phyloP scores from a whole-genome alignment of 352 stramenopile species.

The Phytopythium chamaehyphon region DNA sequence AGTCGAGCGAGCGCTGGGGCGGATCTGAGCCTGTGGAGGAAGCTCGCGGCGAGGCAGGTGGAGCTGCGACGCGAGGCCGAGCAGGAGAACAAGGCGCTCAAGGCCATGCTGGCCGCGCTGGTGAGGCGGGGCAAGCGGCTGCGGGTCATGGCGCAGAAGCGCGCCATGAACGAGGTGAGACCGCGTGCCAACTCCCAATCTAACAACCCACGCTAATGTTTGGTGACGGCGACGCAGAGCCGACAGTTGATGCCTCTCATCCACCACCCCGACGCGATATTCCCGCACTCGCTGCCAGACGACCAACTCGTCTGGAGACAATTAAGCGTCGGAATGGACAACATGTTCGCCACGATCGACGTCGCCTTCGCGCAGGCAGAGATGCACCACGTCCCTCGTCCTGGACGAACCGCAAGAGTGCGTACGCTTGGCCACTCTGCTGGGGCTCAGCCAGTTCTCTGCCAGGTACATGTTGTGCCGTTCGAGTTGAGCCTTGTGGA shows the following conservation, averaged over 20 bases:
- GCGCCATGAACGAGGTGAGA: not conserved
- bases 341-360: not conserved
- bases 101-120: not conserved
- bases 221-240: not conserved
- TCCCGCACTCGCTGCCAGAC: not conserved
- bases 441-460: too few relatives aligned
- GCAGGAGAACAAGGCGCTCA: not conserved
- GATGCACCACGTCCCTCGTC: not conserved
- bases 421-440: too few relatives aligned
- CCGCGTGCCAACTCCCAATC: not conserved
- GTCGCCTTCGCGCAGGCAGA: not conserved
- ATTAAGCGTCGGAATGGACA: not conserved
- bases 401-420: not conserved
- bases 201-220: not conserved
- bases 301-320: not conserved
- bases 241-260: not conserved
- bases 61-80: not conserved
- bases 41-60: not conserved
- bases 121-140: not conserved
- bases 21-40: not conserved
- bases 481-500: not conserved
- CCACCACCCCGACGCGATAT: not conserved
- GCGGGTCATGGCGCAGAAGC: not conserved
- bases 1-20: not conserved
- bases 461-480: not conserved